phyloP scores from a whole-genome alignment of 176 grass and related monocot genomes.

The Coix lacrymajobi region DNA sequence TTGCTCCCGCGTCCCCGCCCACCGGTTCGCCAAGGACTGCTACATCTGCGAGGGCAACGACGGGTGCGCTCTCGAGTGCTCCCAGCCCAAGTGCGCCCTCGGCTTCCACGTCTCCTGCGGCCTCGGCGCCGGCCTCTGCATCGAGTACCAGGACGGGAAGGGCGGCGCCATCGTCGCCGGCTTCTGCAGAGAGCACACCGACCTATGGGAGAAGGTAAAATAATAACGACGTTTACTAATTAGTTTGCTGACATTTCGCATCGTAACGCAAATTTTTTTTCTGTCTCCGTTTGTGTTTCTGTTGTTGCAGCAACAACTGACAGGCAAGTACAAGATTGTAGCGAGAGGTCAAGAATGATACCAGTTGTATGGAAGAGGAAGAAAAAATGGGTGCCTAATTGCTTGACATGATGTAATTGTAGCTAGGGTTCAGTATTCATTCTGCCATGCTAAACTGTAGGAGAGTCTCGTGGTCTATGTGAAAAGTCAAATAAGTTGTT shows the following conservation, averaged over 20 bases:
- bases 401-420: not conserved
- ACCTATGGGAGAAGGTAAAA: conserved; percentile 83
- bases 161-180: conserved; percentile 59
- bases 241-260: not conserved
- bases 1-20: conserved; percentile 56
- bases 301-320: conserved; percentile 80
- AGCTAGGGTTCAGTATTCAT: not conserved
- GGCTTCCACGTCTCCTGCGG: conserved; percentile 91
- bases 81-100: conserved; percentile 67
- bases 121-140: conserved; percentile 47
- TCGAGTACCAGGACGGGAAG: conserved; percentile 71
- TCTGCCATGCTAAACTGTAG: not conserved
- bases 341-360: conserved; percentile 46
- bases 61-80: conserved; percentile 78
- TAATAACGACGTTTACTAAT: not conserved
- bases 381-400: not conserved
- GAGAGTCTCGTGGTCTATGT: not conserved
- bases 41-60: conserved; percentile 56
- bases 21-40: conserved; percentile 50
- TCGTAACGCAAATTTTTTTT: not conserved
- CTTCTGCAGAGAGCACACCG: conserved; percentile 82
- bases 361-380: not conserved
- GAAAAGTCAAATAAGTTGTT: not conserved
- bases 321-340: conserved; percentile 89
- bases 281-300: conserved; percentile 8